phyloP scores from a whole-genome alignment of 2,329 filamentous ascomycete species.

The Verticillium alfalfae region DNA sequence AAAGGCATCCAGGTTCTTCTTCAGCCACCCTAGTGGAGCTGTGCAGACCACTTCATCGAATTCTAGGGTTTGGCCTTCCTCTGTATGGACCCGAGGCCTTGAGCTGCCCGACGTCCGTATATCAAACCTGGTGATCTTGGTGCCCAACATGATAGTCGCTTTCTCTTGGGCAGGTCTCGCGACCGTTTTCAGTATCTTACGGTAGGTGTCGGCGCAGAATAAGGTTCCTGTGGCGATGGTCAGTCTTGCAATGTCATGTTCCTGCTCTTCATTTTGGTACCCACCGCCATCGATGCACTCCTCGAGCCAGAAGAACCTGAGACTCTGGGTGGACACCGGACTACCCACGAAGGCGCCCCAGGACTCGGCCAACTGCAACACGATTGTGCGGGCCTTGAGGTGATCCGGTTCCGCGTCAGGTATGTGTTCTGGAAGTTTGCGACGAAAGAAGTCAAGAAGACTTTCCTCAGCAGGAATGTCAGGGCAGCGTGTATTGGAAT shows the following conservation, averaged over 20 bases:
- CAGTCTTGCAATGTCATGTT: not conserved
- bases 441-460: constrained; percentile 47
- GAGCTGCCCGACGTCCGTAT: constrained; percentile 18
- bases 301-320: constrained; percentile 75
- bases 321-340: constrained; percentile 57
- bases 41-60: constrained; percentile 69
- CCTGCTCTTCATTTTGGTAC: constrained; percentile 9
- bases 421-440: constrained; percentile 38
- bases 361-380: constrained; percentile 52
- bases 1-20: constrained; percentile 53
- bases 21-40: constrained; percentile 63
- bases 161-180: constrained; percentile 49
- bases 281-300: constrained; percentile 68
- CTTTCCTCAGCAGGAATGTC: constrained; percentile 42
- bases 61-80: constrained; percentile 34
- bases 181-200: constrained; percentile 52
- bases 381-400: constrained; percentile 31
- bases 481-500: constrained; percentile 53
- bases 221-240: constrained; percentile 42
- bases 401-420: constrained; percentile 34
- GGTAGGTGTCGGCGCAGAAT: constrained; percentile 55
- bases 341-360: constrained; percentile 71
- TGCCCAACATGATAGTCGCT: constrained; percentile 48
- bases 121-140: constrained; percentile 39
- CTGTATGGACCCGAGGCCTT: constrained; percentile 35